Conservation (phyloP, 2,329 filamentous ascomycete species). For the Fusarium subglutinans region DNA sequence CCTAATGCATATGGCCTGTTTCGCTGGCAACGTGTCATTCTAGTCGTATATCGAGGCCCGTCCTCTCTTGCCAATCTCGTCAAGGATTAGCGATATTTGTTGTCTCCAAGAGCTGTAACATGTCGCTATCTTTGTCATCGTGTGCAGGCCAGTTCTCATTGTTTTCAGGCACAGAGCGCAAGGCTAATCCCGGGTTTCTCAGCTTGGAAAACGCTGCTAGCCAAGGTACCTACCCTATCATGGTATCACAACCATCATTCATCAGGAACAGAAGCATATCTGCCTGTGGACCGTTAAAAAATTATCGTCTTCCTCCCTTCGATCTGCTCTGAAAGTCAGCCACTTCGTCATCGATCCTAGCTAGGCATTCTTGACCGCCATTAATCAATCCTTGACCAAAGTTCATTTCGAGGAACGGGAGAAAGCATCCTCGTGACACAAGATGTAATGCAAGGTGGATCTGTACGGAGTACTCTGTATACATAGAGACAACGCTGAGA, state of each 20-base stretch:
- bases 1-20: not conserved
- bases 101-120: not conserved
- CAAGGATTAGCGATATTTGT: not conserved
- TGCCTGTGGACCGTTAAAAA: not conserved
- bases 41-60: not conserved
- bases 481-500: not conserved
- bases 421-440: not conserved
- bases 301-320: not conserved
- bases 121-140: not conserved
- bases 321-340: not conserved
- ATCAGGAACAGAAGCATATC: not conserved
- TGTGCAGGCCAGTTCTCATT: not conserved
- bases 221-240: not conserved
- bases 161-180: not conserved
- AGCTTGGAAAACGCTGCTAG: not conserved
- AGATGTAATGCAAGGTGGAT: constrained; percentile 3
- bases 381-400: constrained; percentile 1
- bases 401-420: not conserved
- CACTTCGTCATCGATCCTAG: constrained; percentile 10
- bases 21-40: not conserved
- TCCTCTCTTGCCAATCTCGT: not conserved
- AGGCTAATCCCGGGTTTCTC: not conserved
- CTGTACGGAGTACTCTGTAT: no score
- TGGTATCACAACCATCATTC: not conserved
- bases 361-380: constrained; percentile 26